Conservation (phyloP, 2,329 filamentous ascomycete species). For the Colletotrichum destructivum region DNA sequence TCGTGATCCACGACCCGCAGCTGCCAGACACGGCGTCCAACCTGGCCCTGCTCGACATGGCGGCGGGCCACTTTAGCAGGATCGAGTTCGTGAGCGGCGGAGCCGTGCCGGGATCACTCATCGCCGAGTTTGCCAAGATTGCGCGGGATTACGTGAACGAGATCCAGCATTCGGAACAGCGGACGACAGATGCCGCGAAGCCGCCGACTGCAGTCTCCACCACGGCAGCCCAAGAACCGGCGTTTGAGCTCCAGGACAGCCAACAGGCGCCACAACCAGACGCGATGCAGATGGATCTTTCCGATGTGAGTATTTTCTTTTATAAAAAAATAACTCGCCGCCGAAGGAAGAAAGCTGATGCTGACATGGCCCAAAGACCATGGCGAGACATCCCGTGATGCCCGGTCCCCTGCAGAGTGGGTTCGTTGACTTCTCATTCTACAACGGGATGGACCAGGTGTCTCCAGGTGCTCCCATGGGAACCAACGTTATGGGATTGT, state of each 20-base stretch:
- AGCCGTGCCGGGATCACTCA: constrained; percentile 53
- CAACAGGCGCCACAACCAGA: background rate
- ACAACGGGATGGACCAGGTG: constrained; percentile 24
- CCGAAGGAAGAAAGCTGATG: background rate
- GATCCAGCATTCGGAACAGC: constrained; percentile 35
- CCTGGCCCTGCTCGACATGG: constrained; percentile 58
- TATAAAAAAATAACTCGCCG: accelerated
- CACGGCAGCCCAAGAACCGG: background rate
- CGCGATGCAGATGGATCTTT: background rate
- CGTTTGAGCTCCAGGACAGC: background rate
- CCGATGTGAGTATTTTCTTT: constrained; percentile 1
- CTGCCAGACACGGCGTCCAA: constrained; percentile 54
- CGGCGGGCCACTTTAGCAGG: constrained; percentile 58
- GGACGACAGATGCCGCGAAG: background rate
- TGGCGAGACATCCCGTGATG: background rate
- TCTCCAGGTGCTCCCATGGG: constrained; percentile 37
- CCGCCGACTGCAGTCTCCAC: background rate
- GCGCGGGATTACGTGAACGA: constrained; percentile 57
- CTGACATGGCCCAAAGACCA: background rate
- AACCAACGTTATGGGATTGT: constrained; percentile 48
- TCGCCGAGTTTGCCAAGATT: constrained; percentile 58
- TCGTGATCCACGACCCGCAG: constrained; percentile 55
- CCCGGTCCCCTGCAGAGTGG: constrained; percentile 5
- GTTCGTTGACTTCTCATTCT: constrained; percentile 42
- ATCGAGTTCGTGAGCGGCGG: constrained; percentile 57